These are phyloP conservation scores for Hyphodiscus sp. DNA, from an alignment of 2,329 filamentous ascomycete genomes.

Conservation along the genomic window DNA sequence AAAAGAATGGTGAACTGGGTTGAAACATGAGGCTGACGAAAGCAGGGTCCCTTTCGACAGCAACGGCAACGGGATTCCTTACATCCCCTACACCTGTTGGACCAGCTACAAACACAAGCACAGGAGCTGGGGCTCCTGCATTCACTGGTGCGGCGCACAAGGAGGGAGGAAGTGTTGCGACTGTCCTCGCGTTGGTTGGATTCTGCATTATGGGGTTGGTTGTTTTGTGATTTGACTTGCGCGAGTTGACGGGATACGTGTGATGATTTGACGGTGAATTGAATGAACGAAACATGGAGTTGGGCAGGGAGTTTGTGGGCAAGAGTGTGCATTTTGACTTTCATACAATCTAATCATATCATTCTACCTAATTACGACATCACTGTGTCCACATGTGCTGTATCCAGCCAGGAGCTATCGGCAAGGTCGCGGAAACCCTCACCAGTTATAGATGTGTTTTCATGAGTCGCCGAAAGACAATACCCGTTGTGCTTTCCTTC, in stretches of 20 bases:
- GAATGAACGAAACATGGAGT: background rate
- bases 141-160: background rate
- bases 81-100: background rate
- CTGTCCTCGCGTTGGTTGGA: background rate
- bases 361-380: background rate
- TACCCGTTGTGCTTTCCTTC: too few species aligned
- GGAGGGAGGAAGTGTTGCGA: background rate
- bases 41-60: background rate
- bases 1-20: too few species aligned
- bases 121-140: too few species aligned
- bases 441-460: background rate
- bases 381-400: too few species aligned
- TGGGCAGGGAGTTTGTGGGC: background rate
- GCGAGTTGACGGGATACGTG: background rate
- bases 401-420: too few species aligned
- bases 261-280: constrained; percentile 2
- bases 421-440: too few species aligned
- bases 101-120: background rate
- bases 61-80: background rate
- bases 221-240: background rate
- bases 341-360: background rate
- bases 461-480: background rate
- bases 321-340: background rate
- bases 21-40: background rate
- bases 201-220: background rate